Evolutionary conservation across 306 rosid genomes (phyloP).

Genomic region (Purshia tridentata): DNA sequence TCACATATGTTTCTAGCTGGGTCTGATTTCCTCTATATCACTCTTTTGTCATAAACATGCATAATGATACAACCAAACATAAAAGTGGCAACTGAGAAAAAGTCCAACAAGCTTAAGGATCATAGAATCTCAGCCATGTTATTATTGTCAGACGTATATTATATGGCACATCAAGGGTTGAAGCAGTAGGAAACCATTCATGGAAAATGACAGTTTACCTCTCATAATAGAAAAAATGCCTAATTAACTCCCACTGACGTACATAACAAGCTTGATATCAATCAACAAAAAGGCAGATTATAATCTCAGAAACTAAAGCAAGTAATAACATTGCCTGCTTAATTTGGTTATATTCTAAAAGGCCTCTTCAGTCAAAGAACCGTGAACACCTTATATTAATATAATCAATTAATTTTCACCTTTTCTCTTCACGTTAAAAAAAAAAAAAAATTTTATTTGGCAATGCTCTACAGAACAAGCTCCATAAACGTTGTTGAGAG

Average conservation of each 20-base stretch:
- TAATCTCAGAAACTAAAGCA: no score
- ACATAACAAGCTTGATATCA: not conserved
- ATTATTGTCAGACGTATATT: not conserved
- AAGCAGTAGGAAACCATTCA: not conserved
- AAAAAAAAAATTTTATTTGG: not conserved
- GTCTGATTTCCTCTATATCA: slow-evolving; percentile 5
- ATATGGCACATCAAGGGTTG: not conserved
- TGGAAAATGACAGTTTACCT: slow-evolving; percentile 2
- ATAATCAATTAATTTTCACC: not conserved
- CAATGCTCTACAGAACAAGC: not conserved
- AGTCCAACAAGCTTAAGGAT: slow-evolving; percentile 14
- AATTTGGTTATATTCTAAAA: not conserved
- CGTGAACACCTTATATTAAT: not conserved
- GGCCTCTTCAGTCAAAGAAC: not conserved
- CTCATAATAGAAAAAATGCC: not conserved
- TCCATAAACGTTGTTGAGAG: not conserved
- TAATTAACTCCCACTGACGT: not conserved
- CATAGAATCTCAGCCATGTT: not conserved
- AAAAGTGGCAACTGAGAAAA: slow-evolving; percentile 8
- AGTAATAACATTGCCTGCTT: not conserved
- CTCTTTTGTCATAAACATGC: not conserved
- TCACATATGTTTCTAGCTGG: slow-evolving; percentile 5
- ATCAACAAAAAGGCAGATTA: not conserved
- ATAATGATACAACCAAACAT: slow-evolving; percentile 9
- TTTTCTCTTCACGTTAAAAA: not conserved